phyloP scores from a whole-genome alignment of 106 monocot species.

The Acorus gramineus region DNA sequence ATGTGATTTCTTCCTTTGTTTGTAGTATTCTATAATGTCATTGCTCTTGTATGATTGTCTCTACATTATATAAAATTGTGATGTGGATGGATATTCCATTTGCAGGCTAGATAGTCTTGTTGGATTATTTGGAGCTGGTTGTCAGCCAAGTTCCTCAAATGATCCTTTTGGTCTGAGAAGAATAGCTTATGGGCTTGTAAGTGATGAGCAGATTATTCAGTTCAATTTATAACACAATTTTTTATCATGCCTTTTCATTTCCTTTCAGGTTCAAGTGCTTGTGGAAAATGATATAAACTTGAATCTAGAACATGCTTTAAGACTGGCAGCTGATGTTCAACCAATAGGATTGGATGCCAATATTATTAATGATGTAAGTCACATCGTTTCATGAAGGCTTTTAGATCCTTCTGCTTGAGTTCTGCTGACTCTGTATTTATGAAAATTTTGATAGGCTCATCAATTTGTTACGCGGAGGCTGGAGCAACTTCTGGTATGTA shows the following conservation, averaged over 20 bases:
- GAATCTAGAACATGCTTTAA: constrained; percentile 58
- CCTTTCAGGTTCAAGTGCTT: constrained; percentile 70
- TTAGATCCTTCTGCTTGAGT: too few species aligned
- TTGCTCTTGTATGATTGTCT: neutral
- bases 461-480: constrained; percentile 83
- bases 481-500: constrained; percentile 86
- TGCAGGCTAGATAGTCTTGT: constrained; percentile 87
- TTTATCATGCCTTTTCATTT: neutral
- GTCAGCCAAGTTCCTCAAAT: constrained; percentile 84
- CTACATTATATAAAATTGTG: neutral
- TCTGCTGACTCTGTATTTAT: too few species aligned
- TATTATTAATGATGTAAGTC: constrained; percentile 54
- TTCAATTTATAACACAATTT: too few species aligned
- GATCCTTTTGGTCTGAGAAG: constrained; percentile 96
- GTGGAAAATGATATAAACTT: constrained; percentile 83
- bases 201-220: constrained; percentile 1
- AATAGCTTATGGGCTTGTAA: constrained; percentile 93
- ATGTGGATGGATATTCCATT: neutral
- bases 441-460: constrained; percentile 35
- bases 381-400: too few species aligned
- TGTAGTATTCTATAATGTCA: neutral
- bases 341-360: constrained; percentile 46
- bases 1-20: constrained; percentile 7
- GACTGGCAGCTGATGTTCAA: constrained; percentile 59
- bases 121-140: constrained; percentile 90